Evolutionary conservation across 768 basidiomycete genomes (phyloP).

Genomic region (Kwoniella mangroviensis): DNA sequence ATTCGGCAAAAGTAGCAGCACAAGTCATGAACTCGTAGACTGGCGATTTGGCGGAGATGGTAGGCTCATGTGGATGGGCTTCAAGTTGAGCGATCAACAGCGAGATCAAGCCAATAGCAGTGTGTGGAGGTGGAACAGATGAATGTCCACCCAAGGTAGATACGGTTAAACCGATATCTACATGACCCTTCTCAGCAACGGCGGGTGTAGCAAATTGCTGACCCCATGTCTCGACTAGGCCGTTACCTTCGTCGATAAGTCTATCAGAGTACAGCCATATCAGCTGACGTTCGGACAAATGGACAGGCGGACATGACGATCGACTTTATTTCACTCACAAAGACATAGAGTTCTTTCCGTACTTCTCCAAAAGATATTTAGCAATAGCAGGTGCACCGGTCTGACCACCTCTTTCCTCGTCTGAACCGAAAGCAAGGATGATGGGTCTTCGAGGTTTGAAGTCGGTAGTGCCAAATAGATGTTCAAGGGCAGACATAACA

Average conservation of each 20-base stretch:
- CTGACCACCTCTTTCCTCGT: conserved; percentile 67
- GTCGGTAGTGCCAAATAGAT: conserved; percentile 64
- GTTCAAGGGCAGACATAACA: conserved; percentile 66
- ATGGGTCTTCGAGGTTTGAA: conserved; percentile 64
- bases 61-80: conserved; percentile 62
- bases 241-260: conserved; percentile 84
- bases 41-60: conserved; percentile 47
- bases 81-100: conserved; percentile 71
- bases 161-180: conserved; percentile 35
- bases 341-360: conserved; percentile 74
- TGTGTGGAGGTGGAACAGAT: conserved; percentile 78
- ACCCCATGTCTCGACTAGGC: conserved; percentile 53
- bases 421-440: conserved; percentile 64
- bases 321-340: conserved; percentile 55
- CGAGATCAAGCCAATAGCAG: conserved; percentile 77
- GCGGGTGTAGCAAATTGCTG: conserved; percentile 50
- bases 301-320: too few relatives aligned
- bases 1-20: conserved; percentile 66
- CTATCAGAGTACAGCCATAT: conserved; percentile 10
- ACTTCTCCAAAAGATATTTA: conserved; percentile 64
- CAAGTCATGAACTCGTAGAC: conserved; percentile 64
- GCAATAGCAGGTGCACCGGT: conserved; percentile 60
- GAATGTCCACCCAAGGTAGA: conserved; percentile 76
- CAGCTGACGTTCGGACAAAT: too few relatives aligned
- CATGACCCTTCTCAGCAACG: conserved; percentile 56